These are phyloP conservation scores for Boletus eberwhitei DNA, from an alignment of 768 basidiomycete species.

Conservation along the genomic window DNA sequence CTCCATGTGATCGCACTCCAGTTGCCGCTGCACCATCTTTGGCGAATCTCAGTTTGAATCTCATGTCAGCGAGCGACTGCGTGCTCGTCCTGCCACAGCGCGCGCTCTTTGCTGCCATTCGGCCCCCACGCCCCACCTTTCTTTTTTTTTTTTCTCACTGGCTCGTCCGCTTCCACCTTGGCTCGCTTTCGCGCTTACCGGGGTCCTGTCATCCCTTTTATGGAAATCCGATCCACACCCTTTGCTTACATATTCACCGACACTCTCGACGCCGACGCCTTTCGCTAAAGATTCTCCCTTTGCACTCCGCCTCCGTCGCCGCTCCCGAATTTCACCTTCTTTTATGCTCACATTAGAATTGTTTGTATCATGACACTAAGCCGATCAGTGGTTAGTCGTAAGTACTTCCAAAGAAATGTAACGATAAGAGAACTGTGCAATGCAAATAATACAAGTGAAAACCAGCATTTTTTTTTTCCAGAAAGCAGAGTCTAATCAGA, in stretches of 20 bases:
- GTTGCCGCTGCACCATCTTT: constrained; percentile 35
- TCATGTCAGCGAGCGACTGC: constrained; percentile 25
- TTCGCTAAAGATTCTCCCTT: too few relatives aligned
- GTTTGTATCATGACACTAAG: too few relatives aligned
- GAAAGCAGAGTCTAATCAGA: constrained; percentile 21
- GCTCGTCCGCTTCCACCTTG: constrained; percentile 27
- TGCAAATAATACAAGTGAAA: constrained; percentile 36
- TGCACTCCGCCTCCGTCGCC: constrained; percentile 21
- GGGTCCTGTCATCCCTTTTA: constrained; percentile 25
- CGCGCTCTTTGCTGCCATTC: constrained; percentile 27
- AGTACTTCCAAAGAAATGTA: constrained; percentile 24
- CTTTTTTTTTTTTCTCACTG: constrained; percentile 10
- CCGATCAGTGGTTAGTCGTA: constrained; percentile 23
- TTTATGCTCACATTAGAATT: constrained; percentile 29
- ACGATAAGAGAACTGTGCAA: constrained; percentile 21
- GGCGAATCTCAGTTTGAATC: constrained; percentile 32
- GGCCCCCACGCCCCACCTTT: not conserved
- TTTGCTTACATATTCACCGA: too few relatives aligned
- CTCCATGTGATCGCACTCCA: constrained; percentile 32
- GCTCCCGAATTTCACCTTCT: constrained; percentile 26
- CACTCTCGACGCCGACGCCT: too few relatives aligned
- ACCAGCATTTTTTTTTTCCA: constrained; percentile 14
- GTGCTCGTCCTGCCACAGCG: constrained; percentile 20
- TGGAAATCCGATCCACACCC: too few relatives aligned
- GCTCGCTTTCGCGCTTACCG: constrained; percentile 28